Evolutionary conservation across 345 rosid genomes (phyloP).

Genomic region (Corchorus capsularis): DNA sequence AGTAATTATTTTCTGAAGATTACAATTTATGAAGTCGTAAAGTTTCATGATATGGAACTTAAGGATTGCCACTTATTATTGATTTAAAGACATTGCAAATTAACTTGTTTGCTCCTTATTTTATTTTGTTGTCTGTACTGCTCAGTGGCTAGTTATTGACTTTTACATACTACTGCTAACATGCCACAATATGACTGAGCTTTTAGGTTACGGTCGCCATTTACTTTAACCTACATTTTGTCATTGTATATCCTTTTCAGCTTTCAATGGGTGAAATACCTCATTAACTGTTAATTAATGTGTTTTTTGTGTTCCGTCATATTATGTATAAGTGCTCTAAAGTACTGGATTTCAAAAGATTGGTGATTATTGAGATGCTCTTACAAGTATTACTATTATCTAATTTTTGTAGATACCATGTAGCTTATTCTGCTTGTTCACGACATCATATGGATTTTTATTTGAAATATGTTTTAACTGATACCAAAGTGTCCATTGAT

Average conservation of each 20-base stretch:
- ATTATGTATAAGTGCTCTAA: neutral
- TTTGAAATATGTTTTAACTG: neutral
- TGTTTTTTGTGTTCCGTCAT: neutral
- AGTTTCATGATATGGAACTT: no score
- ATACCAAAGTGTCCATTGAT: neutral
- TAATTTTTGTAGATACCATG: neutral
- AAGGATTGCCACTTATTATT: no score
- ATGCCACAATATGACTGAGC: neutral
- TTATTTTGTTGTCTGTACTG: no score
- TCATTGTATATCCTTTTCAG: neutral
- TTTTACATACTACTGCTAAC: neutral
- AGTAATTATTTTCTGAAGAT: no score
- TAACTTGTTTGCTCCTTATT: no score
- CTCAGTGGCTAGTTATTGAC: no score
- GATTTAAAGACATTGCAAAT: no score
- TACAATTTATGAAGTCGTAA: no score
- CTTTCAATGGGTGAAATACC: neutral
- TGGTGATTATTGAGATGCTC: neutral
- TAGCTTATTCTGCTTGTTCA: neutral
- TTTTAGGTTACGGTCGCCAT: neutral
- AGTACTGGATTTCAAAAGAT: neutral
- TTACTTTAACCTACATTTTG: neutral
- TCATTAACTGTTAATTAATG: conserved; percentile 3
- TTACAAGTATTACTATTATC: conserved; percentile 3
- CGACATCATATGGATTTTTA: neutral